phyloP scores from a whole-genome alignment of 495 filamentous ascomycete genomes.

The Talaromyces borbonicus region DNA sequence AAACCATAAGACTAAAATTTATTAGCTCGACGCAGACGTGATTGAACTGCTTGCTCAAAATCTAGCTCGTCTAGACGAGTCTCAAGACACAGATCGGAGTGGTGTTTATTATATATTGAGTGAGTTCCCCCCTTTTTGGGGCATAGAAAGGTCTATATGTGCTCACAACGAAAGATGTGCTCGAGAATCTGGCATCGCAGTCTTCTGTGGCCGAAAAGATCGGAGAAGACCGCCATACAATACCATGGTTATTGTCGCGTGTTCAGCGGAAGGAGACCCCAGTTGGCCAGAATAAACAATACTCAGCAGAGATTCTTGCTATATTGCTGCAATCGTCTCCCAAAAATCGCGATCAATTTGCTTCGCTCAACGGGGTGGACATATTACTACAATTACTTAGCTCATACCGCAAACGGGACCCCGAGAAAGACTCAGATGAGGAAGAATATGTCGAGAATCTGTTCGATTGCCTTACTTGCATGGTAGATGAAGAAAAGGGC shows the following conservation, averaged over 20 bases:
- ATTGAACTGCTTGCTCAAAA: constrained; percentile 77
- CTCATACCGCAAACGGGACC: constrained; percentile 84
- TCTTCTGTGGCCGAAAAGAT: constrained; percentile 56
- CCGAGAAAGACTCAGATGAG: constrained; percentile 75
- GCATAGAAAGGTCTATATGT: neutral
- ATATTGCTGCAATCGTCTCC: constrained; percentile 69
- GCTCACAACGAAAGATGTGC: constrained; percentile 39
- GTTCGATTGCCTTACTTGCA: constrained; percentile 72
- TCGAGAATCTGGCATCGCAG: constrained; percentile 80
- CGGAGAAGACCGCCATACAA: constrained; percentile 51
- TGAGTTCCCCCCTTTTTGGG: constrained; percentile 13
- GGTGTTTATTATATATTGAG: constrained; percentile 82
- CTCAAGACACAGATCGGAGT: constrained; percentile 62
- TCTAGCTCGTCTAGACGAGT: constrained; percentile 73
- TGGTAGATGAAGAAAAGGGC: constrained; percentile 65
- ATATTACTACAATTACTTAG: constrained; percentile 72
- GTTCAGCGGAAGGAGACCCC: constrained; percentile 52
- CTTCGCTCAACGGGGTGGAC: constrained; percentile 63
- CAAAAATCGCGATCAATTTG: constrained; percentile 54
- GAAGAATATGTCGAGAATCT: constrained; percentile 92
- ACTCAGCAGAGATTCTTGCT: constrained; percentile 82
- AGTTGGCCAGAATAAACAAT: constrained; percentile 86
- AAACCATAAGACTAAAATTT: constrained; percentile 15
- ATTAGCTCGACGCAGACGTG: constrained; percentile 63
- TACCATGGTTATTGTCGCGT: constrained; percentile 69